Evolutionary conservation across 345 rosid species (phyloP).

Genomic region (Citrus unshiu): DNA sequence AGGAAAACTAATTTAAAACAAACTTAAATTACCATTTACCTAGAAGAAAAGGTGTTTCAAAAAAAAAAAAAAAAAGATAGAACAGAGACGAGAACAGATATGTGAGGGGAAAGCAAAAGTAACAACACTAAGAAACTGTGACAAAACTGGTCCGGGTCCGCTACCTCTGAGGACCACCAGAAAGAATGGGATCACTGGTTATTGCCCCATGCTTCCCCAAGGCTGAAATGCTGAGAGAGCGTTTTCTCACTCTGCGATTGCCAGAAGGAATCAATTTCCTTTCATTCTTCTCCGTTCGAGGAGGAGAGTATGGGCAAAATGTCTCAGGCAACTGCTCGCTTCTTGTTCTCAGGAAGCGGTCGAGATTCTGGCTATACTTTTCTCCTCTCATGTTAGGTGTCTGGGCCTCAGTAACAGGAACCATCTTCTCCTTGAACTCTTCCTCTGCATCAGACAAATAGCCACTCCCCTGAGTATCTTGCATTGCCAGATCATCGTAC

Average conservation of each 20-base stretch:
- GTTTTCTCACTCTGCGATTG: conserved; percentile 47
- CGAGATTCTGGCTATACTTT: conserved; percentile 58
- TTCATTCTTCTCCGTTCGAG: conserved; percentile 41
- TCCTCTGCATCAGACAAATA: conserved; percentile 62
- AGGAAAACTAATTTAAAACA: not conserved
- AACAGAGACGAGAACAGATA: not conserved
- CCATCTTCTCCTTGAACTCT: conserved; percentile 31
- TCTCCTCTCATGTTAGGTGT: conserved; percentile 26
- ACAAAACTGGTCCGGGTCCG: conserved; percentile 6
- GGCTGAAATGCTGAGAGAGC: conserved; percentile 85
- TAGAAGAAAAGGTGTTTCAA: too few species aligned
- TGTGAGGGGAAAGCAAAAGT: not conserved
- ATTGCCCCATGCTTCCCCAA: conserved; percentile 46
- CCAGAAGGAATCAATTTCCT: conserved; percentile 27
- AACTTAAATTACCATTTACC: not conserved
- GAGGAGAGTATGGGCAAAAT: conserved; percentile 39
- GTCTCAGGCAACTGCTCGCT: conserved; percentile 46
- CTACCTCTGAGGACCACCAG: conserved; percentile 52
- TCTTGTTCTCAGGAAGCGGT: conserved; percentile 43
- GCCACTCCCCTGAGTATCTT: conserved; percentile 55
- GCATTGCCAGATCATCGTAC: conserved; percentile 95
- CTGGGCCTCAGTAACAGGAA: conserved; percentile 7
- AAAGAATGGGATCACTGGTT: conserved; percentile 49
- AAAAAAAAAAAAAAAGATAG: not conserved
- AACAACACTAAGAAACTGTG: not conserved